These are phyloP conservation scores for Saccharomyces hybrid DNA, from an alignment of 1,139 yeast species.

Conservation along the genomic window DNA sequence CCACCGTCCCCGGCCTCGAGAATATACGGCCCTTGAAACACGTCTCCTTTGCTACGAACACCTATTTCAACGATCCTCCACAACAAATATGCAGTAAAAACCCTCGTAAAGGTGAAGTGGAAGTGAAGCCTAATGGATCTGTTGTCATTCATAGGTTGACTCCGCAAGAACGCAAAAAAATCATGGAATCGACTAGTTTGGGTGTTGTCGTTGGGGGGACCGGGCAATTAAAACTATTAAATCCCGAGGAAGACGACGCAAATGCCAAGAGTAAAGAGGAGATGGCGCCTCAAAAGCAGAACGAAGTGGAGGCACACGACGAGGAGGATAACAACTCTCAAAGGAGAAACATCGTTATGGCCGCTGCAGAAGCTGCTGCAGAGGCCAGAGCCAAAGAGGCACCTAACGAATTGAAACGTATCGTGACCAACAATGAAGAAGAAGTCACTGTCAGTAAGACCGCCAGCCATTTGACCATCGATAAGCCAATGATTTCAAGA, in stretches of 20 bases:
- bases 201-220: conserved; percentile 78
- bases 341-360: conserved; percentile 25
- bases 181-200: conserved; percentile 49
- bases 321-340: conserved; percentile 20
- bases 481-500: conserved; percentile 44
- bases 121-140: conserved; percentile 51
- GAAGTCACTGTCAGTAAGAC: conserved; percentile 39
- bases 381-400: conserved; percentile 32
- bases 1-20: conserved; percentile 36
- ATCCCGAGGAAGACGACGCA: conserved; percentile 16
- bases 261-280: conserved; percentile 8
- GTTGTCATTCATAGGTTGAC: conserved; percentile 54
- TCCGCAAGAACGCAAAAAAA: conserved; percentile 51
- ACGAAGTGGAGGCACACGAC: conserved; percentile 26
- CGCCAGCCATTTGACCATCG: conserved; percentile 40
- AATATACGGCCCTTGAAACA: conserved; percentile 46
- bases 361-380: conserved; percentile 34
- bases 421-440: conserved; percentile 32
- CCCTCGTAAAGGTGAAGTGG: conserved; percentile 69
- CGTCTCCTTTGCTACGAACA: conserved; percentile 66
- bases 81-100: conserved; percentile 60
- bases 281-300: conserved; percentile 21
- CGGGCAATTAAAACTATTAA: conserved; percentile 46
- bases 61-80: conserved; percentile 66
- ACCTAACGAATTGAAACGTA: conserved; percentile 27